These are phyloP conservation scores for Mycocentrospora acerina DNA, from an alignment of 2,329 filamentous ascomycete genomes.

Conservation along the genomic window DNA sequence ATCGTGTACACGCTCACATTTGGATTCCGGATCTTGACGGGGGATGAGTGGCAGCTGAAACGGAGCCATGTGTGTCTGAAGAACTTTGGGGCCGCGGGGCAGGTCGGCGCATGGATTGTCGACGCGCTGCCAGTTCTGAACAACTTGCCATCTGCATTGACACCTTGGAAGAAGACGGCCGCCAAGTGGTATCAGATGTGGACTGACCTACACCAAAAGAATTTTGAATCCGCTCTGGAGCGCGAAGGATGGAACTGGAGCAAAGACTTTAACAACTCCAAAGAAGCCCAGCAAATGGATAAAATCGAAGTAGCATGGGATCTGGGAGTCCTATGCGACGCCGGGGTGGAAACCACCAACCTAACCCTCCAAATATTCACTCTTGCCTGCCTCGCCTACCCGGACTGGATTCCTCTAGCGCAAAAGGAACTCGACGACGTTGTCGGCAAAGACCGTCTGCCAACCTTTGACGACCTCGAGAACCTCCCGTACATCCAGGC, in stretches of 20 bases:
- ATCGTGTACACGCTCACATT: conserved; percentile 43
- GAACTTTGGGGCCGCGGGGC: conserved; percentile 17
- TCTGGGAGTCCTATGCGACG: conserved; percentile 19
- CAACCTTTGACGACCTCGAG: conserved; percentile 21
- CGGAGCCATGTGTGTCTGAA: conserved; percentile 12
- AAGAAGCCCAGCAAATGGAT: conserved; percentile 11
- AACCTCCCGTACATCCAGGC: conserved; percentile 31
- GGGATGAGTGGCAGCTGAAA: conserved; percentile 19
- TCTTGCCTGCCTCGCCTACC: conserved; percentile 17
- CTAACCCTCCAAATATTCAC: conserved; percentile 14
- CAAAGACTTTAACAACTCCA: conserved; percentile 16
- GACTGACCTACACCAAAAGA: conserved; percentile 17
- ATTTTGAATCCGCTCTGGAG: conserved; percentile 13
- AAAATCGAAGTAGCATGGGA: conserved; percentile 18
- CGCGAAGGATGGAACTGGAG: conserved; percentile 24
- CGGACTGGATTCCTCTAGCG: conserved; percentile 9
- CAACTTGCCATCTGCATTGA: conserved; percentile 39
- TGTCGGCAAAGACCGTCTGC: conserved; percentile 18
- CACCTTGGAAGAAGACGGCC: conserved; percentile 31
- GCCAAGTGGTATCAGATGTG: conserved; percentile 14
- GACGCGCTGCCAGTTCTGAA: conserved; percentile 49
- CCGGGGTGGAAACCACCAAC: conserved; percentile 23
- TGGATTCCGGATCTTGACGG: conserved; percentile 36
- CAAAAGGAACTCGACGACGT: conserved; percentile 22
- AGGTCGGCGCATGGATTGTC: conserved; percentile 43